phyloP scores from a whole-genome alignment of 768 basidiomycete species.

The Calocera viscosa region DNA sequence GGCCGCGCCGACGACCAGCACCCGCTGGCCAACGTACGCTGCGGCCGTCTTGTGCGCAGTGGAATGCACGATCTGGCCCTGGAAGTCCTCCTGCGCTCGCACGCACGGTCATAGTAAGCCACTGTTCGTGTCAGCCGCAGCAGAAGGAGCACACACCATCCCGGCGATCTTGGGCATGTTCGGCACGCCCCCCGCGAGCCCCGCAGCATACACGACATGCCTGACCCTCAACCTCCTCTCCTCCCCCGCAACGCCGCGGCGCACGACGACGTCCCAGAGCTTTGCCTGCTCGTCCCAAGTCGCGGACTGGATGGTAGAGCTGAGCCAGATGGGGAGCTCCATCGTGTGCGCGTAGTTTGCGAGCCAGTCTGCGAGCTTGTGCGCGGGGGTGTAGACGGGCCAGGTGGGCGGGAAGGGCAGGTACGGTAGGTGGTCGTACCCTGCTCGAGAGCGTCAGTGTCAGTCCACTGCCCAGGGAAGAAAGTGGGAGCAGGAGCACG shows the following conservation, averaged over 20 bases:
- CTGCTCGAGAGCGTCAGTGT: conserved; percentile 20
- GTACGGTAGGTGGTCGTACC: conserved; percentile 49
- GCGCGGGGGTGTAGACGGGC: conserved; percentile 47
- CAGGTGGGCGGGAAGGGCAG: conserved; percentile 48
- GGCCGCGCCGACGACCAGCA: conserved; percentile 54
- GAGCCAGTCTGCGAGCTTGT: conserved; percentile 52
- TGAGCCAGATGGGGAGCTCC: conserved; percentile 53
- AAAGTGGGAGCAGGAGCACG: conserved; percentile 22
- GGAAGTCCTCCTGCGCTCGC: conserved; percentile 39
- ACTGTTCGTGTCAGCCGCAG: neutral
- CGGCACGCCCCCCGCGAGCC: conserved; percentile 38
- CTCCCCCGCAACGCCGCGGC: conserved; percentile 16
- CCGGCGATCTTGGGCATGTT: conserved; percentile 36
- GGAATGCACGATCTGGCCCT: conserved; percentile 52
- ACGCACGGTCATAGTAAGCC: conserved; percentile 15
- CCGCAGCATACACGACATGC: conserved; percentile 48
- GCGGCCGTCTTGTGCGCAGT: conserved; percentile 40
- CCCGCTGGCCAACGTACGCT: conserved; percentile 55
- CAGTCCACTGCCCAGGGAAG: neutral
- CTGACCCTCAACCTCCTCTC: conserved; percentile 28
- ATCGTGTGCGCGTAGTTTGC: conserved; percentile 48
- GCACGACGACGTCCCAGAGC: conserved; percentile 20
- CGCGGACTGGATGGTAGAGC: conserved; percentile 16
- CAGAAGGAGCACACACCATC: conserved; percentile 15
- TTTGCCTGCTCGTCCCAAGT: conserved; percentile 19